A percentile compares a stretch with the other conserved stretches of the same genome.
Conservation (phyloP, 73 alveolate species). For the Uronychia binucleata region DNA sequence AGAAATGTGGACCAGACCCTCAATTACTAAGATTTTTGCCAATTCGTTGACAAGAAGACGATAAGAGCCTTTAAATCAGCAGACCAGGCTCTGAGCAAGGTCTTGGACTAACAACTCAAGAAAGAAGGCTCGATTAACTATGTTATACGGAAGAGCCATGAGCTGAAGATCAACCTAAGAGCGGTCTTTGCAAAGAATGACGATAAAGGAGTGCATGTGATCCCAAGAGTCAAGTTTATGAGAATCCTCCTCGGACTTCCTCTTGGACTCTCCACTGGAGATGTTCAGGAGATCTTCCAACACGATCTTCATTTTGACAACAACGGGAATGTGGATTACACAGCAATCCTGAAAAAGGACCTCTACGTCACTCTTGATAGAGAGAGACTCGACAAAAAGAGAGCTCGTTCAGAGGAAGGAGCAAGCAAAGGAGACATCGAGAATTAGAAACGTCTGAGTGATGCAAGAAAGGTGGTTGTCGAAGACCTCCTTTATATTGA, state of each 20-base stretch:
- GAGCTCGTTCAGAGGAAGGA: background rate
- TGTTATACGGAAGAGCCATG: constrained; percentile 40
- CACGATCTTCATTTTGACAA: constrained; percentile 46
- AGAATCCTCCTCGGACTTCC: constrained; percentile 45
- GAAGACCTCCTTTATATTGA: constrained; percentile 54
- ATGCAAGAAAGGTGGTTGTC: constrained; percentile 56
- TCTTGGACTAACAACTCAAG: constrained; percentile 11
- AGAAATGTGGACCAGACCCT: constrained; percentile 32
- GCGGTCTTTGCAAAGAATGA: constrained; percentile 36
- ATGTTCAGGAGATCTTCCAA: constrained; percentile 46
- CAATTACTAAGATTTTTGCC: constrained; percentile 39
- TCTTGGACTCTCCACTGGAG: constrained; percentile 24
- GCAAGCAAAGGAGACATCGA: background rate
- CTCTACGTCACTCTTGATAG: constrained; percentile 49
- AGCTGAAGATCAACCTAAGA: constrained; percentile 43
- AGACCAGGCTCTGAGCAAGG: background rate
- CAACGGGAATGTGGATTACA: constrained; percentile 61
- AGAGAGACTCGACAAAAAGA: constrained; percentile 16
- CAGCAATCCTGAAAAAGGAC: constrained; percentile 48
- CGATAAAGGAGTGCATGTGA: constrained; percentile 15
- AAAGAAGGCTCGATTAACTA: constrained; percentile 47
- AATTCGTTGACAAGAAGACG: constrained; percentile 31
- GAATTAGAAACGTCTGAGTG: constrained; percentile 18
- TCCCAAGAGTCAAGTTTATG: constrained; percentile 43
- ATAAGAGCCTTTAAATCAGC: constrained; percentile 29